phyloP scores from a whole-genome alignment of 1,139 yeast genomes.

The Kurtzmaniella quercitrusa region DNA sequence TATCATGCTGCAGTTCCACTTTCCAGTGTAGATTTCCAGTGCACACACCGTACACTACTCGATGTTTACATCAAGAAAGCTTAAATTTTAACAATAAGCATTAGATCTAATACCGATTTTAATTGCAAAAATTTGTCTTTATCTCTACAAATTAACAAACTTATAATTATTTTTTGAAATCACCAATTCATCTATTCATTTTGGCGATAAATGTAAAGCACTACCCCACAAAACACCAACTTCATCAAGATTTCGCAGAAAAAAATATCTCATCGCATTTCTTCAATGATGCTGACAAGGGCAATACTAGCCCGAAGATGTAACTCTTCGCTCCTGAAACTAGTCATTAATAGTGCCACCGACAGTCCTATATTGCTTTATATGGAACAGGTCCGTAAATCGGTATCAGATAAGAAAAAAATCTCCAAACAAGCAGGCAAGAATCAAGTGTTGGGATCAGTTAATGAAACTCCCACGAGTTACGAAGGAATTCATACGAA shows the following conservation, averaged over 20 bases:
- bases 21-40: no score
- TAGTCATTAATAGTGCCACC: background rate
- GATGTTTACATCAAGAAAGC: no score
- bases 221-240: background rate
- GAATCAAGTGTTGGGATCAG: conserved; percentile 1
- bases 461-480: conserved; percentile 12
- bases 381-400: background rate
- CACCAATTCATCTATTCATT: no score
- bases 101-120: no score
- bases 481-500: conserved; percentile 21
- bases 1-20: no score
- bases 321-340: background rate
- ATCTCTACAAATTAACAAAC: no score
- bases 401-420: background rate
- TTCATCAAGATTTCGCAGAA: background rate
- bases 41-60: no score
- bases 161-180: no score
- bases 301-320: background rate
- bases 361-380: background rate
- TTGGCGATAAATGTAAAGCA: no score
- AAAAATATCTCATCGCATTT: background rate
- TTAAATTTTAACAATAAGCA: no score
- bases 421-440: conserved; percentile 6
- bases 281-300: background rate
- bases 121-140: no score